A percentile compares a stretch with the other conserved stretches of the same genome.
phyloP scores from a whole-genome alignment of 768 basidiomycete species.

The Mrakia frigida region DNA sequence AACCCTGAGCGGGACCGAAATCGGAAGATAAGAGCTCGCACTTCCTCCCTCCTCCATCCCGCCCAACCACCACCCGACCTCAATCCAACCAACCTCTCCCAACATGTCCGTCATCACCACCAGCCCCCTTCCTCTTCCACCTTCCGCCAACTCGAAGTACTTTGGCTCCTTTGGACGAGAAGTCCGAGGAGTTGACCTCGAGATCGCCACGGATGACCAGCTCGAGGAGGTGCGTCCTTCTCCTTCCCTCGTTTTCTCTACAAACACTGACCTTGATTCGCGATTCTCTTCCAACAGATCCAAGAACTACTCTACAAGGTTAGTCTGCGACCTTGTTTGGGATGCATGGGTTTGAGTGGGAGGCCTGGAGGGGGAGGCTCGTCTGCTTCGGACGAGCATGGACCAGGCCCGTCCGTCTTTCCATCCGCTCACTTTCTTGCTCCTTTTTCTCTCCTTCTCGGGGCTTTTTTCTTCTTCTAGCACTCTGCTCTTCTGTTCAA shows the following conservation, averaged over 20 bases:
- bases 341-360: background rate
- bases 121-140: slow-evolving; percentile 61
- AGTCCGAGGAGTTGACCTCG: slow-evolving; percentile 66
- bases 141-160: slow-evolving; percentile 62
- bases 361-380: background rate
- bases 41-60: background rate
- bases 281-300: slow-evolving; percentile 48
- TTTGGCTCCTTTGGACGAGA: slow-evolving; percentile 69
- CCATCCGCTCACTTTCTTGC: background rate
- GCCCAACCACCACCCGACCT: background rate
- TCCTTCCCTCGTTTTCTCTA: background rate
- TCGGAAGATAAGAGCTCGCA: background rate
- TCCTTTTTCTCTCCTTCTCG: background rate
- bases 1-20: too few species aligned
- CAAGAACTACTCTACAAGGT: slow-evolving; percentile 73
- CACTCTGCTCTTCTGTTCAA: slow-evolving; percentile 71
- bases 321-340: slow-evolving; percentile 30
- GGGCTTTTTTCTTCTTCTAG: slow-evolving; percentile 44
- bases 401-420: background rate
- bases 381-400: slow-evolving; percentile 12
- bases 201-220: slow-evolving; percentile 54
- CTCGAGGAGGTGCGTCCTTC: slow-evolving; percentile 43
- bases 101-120: slow-evolving; percentile 1
- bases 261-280: too few species aligned
- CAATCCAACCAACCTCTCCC: too few species aligned